Conservation (phyloP, 2,329 filamentous ascomycete species). For the Colletotrichum lindemuthianum region DNA sequence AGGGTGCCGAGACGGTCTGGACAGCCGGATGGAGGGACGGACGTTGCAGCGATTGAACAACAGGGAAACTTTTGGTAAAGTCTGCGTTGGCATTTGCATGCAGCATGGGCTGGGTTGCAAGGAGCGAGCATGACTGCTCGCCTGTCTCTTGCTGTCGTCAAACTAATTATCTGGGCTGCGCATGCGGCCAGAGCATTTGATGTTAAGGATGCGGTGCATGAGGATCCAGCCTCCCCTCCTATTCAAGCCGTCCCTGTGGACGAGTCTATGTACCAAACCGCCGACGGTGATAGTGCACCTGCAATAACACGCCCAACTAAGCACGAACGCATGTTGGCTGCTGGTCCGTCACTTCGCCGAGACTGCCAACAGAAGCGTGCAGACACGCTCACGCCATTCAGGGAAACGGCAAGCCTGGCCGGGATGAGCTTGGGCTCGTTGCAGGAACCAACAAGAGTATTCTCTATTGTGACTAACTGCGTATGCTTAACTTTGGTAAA, state of each 20-base stretch:
- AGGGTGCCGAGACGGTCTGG: constrained; percentile 21
- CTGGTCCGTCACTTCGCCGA: constrained; percentile 6
- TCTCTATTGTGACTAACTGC: no score
- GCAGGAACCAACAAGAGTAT: neutral
- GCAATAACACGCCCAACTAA: neutral
- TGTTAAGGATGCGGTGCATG: no score
- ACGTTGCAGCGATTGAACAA: constrained; percentile 14
- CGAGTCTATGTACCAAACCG: neutral
- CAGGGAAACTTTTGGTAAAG: neutral
- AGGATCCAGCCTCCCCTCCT: neutral
- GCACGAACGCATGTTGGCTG: neutral
- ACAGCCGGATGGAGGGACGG: constrained; percentile 8
- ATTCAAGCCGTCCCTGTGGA: constrained; percentile 5
- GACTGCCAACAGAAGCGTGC: constrained; percentile 13
- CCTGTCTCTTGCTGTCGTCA: neutral
- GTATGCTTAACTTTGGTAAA: no score
- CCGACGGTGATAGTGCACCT: constrained; percentile 4
- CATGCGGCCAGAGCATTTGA: no score
- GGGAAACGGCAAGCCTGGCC: constrained; percentile 12
- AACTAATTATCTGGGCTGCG: neutral
- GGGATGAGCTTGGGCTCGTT: constrained; percentile 18
- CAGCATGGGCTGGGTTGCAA: constrained; percentile 8
- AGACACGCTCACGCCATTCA: constrained; percentile 24
- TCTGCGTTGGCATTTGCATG: constrained; percentile 25
- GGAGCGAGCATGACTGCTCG: constrained; percentile 13